Percentiles rank a stretch among this genome's conserved stretches.
These are phyloP conservation scores for Lignosus rhinocerotis DNA, from an alignment of 1,284 basidiomycete genomes.

Conservation along the genomic window DNA sequence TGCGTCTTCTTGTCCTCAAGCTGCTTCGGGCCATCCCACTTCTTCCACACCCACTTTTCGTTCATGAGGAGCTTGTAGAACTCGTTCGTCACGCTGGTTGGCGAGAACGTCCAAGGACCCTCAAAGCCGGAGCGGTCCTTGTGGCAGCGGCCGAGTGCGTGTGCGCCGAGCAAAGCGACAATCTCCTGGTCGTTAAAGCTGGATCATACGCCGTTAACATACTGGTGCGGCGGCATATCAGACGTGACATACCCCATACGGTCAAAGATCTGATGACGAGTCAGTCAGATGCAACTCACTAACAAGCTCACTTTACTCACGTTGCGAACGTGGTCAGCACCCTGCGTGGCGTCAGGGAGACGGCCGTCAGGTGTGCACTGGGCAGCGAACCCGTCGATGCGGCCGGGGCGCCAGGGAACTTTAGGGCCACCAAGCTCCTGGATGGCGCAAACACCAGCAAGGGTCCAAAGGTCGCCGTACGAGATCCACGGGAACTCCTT, in stretches of 20 bases:
- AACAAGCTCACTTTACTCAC: constrained; percentile 40
- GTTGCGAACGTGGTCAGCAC: constrained; percentile 81
- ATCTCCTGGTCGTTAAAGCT: constrained; percentile 96
- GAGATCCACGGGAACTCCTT: constrained; percentile 87
- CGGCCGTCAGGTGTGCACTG: constrained; percentile 91
- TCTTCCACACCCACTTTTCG: constrained; percentile 88
- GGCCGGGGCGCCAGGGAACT: constrained; percentile 87
- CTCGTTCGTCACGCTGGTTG: constrained; percentile 87
- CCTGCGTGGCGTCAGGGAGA: constrained; percentile 89
- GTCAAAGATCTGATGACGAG: constrained; percentile 71
- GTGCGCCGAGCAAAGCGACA: constrained; percentile 92
- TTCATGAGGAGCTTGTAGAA: constrained; percentile 88
- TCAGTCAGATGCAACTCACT: neutral
- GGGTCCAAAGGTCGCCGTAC: constrained; percentile 94
- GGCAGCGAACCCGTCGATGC: constrained; percentile 78
- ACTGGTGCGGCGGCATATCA: neutral
- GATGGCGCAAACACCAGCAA: constrained; percentile 83
- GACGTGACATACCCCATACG: constrained; percentile 69
- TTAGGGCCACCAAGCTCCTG: constrained; percentile 87
- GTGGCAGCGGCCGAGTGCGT: constrained; percentile 96
- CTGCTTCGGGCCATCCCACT: constrained; percentile 93
- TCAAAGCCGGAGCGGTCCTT: constrained; percentile 81
- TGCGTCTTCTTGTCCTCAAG: constrained; percentile 90
- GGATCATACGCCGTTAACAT: neutral
- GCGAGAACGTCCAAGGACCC: constrained; percentile 91